Percentiles rank a stretch among this genome's conserved stretches.
phyloP scores from a whole-genome alignment of 257 asterid genomes.

The Gardenia jasminoides region DNA sequence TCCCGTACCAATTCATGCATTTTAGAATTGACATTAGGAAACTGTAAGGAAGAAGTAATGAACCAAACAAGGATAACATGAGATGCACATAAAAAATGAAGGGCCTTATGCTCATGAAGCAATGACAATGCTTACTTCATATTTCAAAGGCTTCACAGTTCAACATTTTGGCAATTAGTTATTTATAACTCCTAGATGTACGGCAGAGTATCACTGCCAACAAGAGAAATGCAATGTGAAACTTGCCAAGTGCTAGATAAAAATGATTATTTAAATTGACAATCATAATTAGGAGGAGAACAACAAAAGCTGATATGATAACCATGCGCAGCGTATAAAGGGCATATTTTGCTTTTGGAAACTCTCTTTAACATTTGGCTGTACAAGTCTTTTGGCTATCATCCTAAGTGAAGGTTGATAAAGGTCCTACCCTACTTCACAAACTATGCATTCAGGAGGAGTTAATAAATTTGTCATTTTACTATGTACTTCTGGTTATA shows the following conservation, averaged over 20 bases:
- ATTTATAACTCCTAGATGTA: not conserved
- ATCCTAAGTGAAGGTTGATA: not conserved
- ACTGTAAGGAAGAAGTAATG: not conserved
- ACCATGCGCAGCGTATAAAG: not conserved
- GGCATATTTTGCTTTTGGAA: not conserved
- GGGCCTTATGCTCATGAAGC: not conserved
- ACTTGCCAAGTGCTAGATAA: not conserved
- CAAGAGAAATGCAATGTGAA: not conserved
- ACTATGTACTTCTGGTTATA: not conserved
- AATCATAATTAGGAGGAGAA: not conserved
- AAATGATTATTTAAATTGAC: not conserved
- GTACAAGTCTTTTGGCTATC: not conserved
- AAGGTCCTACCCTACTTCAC: not conserved
- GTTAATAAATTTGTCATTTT: not conserved
- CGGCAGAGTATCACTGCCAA: not conserved
- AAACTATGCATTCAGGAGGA: not conserved
- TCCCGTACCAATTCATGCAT: not conserved
- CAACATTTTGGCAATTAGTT: not conserved
- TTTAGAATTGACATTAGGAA: constrained; percentile 10
- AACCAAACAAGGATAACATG: not conserved
- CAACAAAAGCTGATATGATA: too few species aligned
- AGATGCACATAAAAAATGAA: not conserved
- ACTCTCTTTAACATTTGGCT: not conserved
- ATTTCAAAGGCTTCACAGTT: not conserved
- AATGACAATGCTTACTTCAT: not conserved